Base-by-base conservation (phyloP, 148 eudicot genomes). In the Polygonum maritimum region DNA sequence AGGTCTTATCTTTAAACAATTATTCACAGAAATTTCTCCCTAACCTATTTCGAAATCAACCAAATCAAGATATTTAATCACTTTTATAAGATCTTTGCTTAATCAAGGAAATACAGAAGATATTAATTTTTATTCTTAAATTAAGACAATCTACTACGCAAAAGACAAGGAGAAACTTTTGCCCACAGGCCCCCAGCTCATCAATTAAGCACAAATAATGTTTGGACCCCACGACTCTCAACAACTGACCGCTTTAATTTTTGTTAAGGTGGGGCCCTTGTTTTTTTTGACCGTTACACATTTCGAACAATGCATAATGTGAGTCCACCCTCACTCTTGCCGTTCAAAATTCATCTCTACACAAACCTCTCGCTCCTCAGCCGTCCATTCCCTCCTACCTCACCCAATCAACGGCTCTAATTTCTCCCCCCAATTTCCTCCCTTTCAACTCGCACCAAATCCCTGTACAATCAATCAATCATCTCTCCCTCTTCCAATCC, bases 261-360 rank as follows among this genome's bases (percentile, higher is more conserved):
- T 48, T 13, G 8, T 19, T 19, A 72, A 41, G 35, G 54, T 72
- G 54, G 49, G 74, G 11, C n/a, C 58, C 70, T 48, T 44, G 26
- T 60, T 13, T 16, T 16, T 78, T 81, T 47, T 80, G 88, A 87
- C 88, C 90, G 90, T 87, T 87, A 83, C 85, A 85, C 70, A 80
- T 74, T 52, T 21, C 41, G 75, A 69, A 77, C 5, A 26, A 54
- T 15, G 58, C 69, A 51, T 75, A 70, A 44, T 36, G 48, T 22
- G 48, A 69, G 41, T 40, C 19, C 31, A 13, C 63, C 49, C 10
- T n/a, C 49, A 55, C 7, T 62, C 12, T 41, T 74, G 21, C 36
- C 75, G 58, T 36, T 74, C 75, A 82, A 38, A 21, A 55, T 60
- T 65, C 48, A 36, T 21, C 19, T 62, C 74, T 39, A 44, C 19